Base-by-base conservation (phyloP, 768 basidiomycete species). In the Lactarius deliciosus region DNA sequence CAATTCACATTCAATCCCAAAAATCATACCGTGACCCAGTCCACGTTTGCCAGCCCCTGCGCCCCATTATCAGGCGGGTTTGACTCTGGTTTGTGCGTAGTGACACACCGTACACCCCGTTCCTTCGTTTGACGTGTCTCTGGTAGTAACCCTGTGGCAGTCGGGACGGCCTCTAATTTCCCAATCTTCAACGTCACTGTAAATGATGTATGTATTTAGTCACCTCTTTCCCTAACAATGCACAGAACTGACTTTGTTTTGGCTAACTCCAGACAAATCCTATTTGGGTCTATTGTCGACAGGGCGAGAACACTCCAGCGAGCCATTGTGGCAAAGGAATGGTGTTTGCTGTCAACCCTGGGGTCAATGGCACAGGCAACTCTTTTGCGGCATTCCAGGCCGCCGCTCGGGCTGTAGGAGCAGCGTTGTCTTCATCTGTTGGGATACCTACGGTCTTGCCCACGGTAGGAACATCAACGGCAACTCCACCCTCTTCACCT, bases 1-100 rank as follows among this genome's bases (percentile, higher is more conserved):
- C 15, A 22, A 10, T 77, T 75, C 68, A 45, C 25, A 2, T 77
- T 74, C 73, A 40, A 69, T 20, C 63, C 65, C 59, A 75, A 75
- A 60, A 76, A 75, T 63, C 76, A 77, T 69, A 70, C 69, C 6
- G 75, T 74, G 13, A 74, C 73, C 20, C 74, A 77, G 63, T 73
- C 74, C 2, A 65, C 71, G 6, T 76, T 77, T 64, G 60, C 40
- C 5, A 22, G 55, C 10, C 76, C 76, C 9, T 77, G 76, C 67
- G n/a, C 64, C n/a, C 56, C 36, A 3, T 18, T 65, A 2, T 30
- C 43, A 1, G 66, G 62, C 45, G 77, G 76, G 11, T 72, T 76
- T 54, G 71, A 75, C 65, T 66, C 73, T 64, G 73, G 71, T 36
- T 77, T 77, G 75, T 76, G 60, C 56, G 73, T 71, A 22, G 13